Conservation (phyloP, 2,329 filamentous ascomycete genomes). For the Colletotrichum cordylinicola region DNA sequence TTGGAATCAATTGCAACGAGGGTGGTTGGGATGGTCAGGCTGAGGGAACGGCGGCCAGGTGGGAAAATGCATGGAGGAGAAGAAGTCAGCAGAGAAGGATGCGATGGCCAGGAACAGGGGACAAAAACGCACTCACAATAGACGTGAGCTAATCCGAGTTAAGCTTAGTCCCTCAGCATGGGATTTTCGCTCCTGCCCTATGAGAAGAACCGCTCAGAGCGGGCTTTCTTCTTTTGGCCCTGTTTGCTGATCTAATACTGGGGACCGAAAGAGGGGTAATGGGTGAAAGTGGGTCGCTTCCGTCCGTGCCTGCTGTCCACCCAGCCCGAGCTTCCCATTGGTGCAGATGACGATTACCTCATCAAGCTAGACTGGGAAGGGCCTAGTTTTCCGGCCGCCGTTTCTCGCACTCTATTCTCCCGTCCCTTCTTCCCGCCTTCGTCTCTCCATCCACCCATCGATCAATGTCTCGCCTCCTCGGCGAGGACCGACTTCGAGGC, state of each 20-base stretch:
- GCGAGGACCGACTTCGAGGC: neutral
- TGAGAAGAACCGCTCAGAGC: neutral
- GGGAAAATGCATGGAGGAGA: neutral
- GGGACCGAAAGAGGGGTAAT: constrained; percentile 9
- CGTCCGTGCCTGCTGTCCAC: neutral
- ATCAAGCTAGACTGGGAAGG: neutral
- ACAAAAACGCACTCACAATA: neutral
- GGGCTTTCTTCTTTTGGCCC: neutral
- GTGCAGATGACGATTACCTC: neutral
- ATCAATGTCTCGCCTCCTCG: neutral
- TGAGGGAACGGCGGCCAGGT: neutral
- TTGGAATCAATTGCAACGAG: neutral
- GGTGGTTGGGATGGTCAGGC: neutral
- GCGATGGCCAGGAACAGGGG: constrained; percentile 14
- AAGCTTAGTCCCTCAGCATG: neutral
- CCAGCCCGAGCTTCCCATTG: neutral
- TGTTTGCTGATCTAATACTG: neutral
- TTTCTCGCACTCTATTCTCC: neutral
- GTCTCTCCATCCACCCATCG: neutral
- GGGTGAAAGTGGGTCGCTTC: constrained; percentile 2
- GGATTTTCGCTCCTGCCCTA: neutral
- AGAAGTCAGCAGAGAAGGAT: constrained; percentile 4
- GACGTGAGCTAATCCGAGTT: neutral
- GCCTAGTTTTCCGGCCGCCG: neutral
- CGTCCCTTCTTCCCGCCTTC: neutral